Evolutionary conservation across 2,329 filamentous ascomycete species (phyloP), one percentile per base, ranked within the genome.

Genomic region (Teratosphaeria viscida): DNA sequence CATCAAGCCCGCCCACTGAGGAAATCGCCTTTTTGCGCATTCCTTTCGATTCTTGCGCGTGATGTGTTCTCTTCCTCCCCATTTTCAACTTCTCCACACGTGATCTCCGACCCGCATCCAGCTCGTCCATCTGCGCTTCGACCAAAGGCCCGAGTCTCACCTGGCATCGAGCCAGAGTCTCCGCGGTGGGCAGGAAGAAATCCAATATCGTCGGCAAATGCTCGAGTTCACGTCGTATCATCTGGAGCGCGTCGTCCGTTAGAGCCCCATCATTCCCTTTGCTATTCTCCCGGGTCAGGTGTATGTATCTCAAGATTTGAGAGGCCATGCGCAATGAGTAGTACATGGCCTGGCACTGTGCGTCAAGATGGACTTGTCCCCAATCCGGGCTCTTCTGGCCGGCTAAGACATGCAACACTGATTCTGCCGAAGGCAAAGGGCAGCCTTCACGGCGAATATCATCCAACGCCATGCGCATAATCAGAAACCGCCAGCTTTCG

Each of bases 321-420:
- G 68, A 68, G 14, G 78, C 65, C 58, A 78, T 72, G 2, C 76
- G 69, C 0, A 78, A 54, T 0, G 76, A 78, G 60, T 79, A 79
- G 6, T 76, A 66, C 1, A 69, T 68, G 5, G 76, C 75, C 56
- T 79, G 75, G 5, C 75, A 61, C 26, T 75, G 70, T 10, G 75
- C 75, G 5, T 64, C 66, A 5, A 77, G 63, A 29, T 78, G 76
- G 5, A 78, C 60, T 5, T 70, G 70, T 0, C 65, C 61, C 76
- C 75, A 78, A 5, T 62, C 62, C 16, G 68, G 68, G 52, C 71
- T 65, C n/a, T 70, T 69, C 0, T 71, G 64, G 8, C 68, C 68
- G 2, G 67, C 67, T 2, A 77, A 39, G 5, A 71, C 32, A 10
- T 53, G 55, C 14, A 61, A 52, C 16, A 66, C 52, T 37, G 69